Percentiles rank a stretch among this genome's conserved stretches.
Conservation (phyloP, 805 yeast genomes). For the Metschnikowia baotianmanensis region DNA sequence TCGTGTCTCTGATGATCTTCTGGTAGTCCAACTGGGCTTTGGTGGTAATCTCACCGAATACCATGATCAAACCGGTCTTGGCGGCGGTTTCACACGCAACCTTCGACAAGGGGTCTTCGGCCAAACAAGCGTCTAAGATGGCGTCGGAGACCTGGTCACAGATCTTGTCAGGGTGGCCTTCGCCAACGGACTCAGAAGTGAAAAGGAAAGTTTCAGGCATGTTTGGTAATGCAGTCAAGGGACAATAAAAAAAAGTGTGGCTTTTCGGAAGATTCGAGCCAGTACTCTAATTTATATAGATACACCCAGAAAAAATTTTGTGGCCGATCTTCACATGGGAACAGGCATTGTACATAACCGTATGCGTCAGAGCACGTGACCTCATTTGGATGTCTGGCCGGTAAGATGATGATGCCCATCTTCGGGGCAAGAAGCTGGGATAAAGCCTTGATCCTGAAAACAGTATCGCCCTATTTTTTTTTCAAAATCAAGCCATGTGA, state of each 20-base stretch:
- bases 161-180: conserved; percentile 93
- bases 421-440: too few species aligned
- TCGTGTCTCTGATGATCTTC: conserved; percentile 96
- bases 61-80: conserved; percentile 99
- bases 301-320: conserved; percentile 6
- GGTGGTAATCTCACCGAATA: conserved; percentile 99
- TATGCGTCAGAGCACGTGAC: conserved; percentile 18
- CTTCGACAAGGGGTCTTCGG: conserved; percentile 94
- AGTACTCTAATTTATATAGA: conserved; percentile 7
- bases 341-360: conserved; percentile 1
- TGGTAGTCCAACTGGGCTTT: conserved; percentile 94
- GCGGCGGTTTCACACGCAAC: conserved; percentile 99
- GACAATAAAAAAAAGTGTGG: conserved; percentile 1
- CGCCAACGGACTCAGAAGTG: conserved; percentile 90
- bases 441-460: too few species aligned
- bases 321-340: conserved; percentile 11
- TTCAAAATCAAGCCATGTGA: too few species aligned
- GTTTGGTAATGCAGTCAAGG: conserved; percentile 1
- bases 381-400: not conserved
- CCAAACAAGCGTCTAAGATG: conserved; percentile 93
- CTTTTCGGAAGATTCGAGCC: conserved; percentile 1
- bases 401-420: too few species aligned
- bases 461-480: too few species aligned
- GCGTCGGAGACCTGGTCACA: conserved; percentile 99
- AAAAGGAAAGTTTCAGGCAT: conserved; percentile 50